Percentiles rank a stretch among this genome's conserved stretches.
phyloP scores from a whole-genome alignment of 192 early-diverging fungal genomes.

The Dispira parvispora region DNA sequence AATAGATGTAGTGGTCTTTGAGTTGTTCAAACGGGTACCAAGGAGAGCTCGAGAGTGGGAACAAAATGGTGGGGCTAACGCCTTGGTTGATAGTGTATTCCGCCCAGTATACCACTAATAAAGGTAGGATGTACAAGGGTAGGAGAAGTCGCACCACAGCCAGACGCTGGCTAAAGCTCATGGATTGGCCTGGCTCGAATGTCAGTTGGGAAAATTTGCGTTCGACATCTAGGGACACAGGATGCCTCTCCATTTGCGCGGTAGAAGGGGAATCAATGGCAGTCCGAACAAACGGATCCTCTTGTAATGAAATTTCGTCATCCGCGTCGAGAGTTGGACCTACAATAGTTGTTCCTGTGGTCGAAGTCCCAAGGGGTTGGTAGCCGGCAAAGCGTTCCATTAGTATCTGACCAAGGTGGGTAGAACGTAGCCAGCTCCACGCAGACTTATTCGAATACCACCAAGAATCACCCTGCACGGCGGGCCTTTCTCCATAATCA shows the following conservation, averaged over 20 bases:
- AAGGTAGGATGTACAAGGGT: slow-evolving; percentile 20
- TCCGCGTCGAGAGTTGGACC: not conserved
- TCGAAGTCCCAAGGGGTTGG: not conserved
- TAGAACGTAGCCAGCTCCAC: too few species aligned
- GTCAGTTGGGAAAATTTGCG: not conserved
- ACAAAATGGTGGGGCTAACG: slow-evolving; percentile 21
- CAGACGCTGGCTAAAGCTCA: slow-evolving; percentile 21
- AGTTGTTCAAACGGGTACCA: slow-evolving; percentile 15
- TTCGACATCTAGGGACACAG: not conserved
- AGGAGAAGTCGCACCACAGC: slow-evolving; percentile 16
- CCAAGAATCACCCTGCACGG: not conserved
- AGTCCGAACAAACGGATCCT: too few species aligned
- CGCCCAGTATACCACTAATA: slow-evolving; percentile 24
- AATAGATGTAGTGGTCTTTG: slow-evolving; percentile 25
- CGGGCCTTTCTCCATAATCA: not conserved
- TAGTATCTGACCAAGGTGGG: too few species aligned
- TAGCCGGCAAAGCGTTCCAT: not conserved
- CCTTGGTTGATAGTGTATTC: slow-evolving; percentile 32
- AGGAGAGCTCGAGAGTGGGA: slow-evolving; percentile 20
- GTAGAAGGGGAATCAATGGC: not conserved
- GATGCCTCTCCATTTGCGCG: not conserved
- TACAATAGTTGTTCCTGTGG: not conserved
- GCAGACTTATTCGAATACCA: too few species aligned
- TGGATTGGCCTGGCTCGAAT: slow-evolving; percentile 12
- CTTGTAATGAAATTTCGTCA: not conserved